phyloP scores from a whole-genome alignment of 2,329 filamentous ascomycete species.

The Alternaria ethzedia region DNA sequence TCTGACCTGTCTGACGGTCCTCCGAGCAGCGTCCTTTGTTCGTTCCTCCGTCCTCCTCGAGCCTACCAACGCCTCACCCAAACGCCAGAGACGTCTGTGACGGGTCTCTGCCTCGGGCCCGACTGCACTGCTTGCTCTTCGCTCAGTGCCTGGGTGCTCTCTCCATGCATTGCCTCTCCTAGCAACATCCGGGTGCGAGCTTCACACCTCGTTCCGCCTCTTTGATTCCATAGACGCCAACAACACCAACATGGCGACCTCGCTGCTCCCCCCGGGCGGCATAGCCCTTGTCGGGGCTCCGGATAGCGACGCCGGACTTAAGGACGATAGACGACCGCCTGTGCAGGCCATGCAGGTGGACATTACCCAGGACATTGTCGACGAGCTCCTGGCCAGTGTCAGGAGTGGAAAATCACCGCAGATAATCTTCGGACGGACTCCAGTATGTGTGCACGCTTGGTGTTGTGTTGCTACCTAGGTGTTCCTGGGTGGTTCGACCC shows the following conservation, averaged over 20 bases:
- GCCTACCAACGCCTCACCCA: conserved; percentile 31
- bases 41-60: conserved; percentile 38
- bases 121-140: conserved; percentile 36
- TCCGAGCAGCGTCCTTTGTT: conserved; percentile 44
- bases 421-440: conserved; percentile 48
- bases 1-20: conserved; percentile 49
- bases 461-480: conserved; percentile 6
- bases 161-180: conserved; percentile 49
- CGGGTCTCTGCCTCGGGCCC: conserved; percentile 28
- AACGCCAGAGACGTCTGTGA: conserved; percentile 34
- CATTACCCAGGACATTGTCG: conserved; percentile 49
- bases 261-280: conserved; percentile 32
- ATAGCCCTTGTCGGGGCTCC: conserved; percentile 50
- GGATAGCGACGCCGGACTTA: conserved; percentile 43
- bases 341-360: conserved; percentile 52
- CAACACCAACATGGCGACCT: conserved; percentile 37
- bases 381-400: conserved; percentile 49
- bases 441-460: conserved; percentile 43
- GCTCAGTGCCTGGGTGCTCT: conserved; percentile 47
- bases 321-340: conserved; percentile 37
- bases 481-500: conserved; percentile 11
- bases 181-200: conserved; percentile 45
- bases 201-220: conserved; percentile 38
- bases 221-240: conserved; percentile 14
- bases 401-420: conserved; percentile 46